Conservation (phyloP, 2,329 filamentous ascomycete genomes). For the Thielaviopsis punctulata region DNA sequence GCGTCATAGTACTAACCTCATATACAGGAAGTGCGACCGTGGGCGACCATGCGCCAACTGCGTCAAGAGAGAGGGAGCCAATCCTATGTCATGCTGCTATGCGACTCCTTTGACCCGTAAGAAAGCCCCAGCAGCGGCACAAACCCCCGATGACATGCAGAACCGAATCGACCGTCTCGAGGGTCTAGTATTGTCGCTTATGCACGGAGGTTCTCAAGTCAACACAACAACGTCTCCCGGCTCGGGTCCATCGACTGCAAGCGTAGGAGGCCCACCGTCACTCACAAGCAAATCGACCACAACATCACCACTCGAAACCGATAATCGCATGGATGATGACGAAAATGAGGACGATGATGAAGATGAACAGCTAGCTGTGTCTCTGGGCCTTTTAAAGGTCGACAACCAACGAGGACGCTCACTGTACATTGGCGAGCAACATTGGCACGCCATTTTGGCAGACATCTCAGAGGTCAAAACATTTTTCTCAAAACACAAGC, state of each 20-base stretch:
- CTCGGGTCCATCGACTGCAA: background rate
- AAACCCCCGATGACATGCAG: slow-evolving; percentile 84
- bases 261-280: background rate
- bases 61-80: slow-evolving; percentile 71
- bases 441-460: slow-evolving; percentile 65
- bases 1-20: background rate
- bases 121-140: slow-evolving; percentile 48
- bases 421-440: slow-evolving; percentile 65
- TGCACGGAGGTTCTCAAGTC: slow-evolving; percentile 60
- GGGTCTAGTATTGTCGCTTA: slow-evolving; percentile 76
- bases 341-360: slow-evolving; percentile 38
- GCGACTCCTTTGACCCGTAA: slow-evolving; percentile 53
- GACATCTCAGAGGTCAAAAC: slow-evolving; percentile 88
- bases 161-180: slow-evolving; percentile 92
- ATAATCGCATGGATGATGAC: slow-evolving; percentile 14
- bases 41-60: slow-evolving; percentile 87
- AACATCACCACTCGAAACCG: background rate
- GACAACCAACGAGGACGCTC: slow-evolving; percentile 61
- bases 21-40: slow-evolving; percentile 72
- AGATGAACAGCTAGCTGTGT: slow-evolving; percentile 39
- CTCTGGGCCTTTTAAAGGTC: slow-evolving; percentile 68
- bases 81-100: slow-evolving; percentile 70
- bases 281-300: background rate
- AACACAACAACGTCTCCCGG: slow-evolving; percentile 22
- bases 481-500: slow-evolving; percentile 73